Evolutionary conservation across 2,329 filamentous ascomycete genomes (phyloP), one percentile per base, ranked within the genome.

Genomic region (Calonectria fujianensis): DNA sequence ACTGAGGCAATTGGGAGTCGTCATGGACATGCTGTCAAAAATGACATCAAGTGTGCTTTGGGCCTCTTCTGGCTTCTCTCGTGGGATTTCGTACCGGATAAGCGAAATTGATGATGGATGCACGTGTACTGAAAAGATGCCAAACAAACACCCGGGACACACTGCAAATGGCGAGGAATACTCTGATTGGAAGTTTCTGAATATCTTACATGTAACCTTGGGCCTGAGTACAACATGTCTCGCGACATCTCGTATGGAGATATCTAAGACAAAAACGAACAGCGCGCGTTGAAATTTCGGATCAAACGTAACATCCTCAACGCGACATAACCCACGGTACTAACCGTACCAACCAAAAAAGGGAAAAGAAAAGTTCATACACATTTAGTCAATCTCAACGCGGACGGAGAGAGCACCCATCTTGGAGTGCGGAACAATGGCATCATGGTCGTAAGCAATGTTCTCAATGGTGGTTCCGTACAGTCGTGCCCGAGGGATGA

Each of bases 351-450:
- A 39, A 24, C 45, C 20, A 24, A 24, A 24, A 48, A 13, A 24
- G 13, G n/a, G 2, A 48, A 48, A 13, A 16, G 11, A 27, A 63
- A 41, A 10, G 7, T 24, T 16, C 9, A 27, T 29, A 24, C 24
- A 39, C 4, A 9, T 50, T 57, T 50, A 77, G 16, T 72, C 64
- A 24, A 78, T 73, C 7, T 64, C 16, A 20, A 78, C 67, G 14
- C 66, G 59, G 50, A 76, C 73, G 0, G 77, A 77, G 7, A 78
- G 77, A 11, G 77, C 54, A 0, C 78, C 78, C 50, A 74, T 79
- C 48, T 77, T 79, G 0, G 77, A 77, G 14, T 79, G 77, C 8
- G 75, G 70, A 5, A 79, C 78, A 31, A 79, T 74, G 14, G 77
- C 51, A 14, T 79, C 78, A 71, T 78, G 76, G 7, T 79, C 77